Conservation (phyloP, 1,284 basidiomycete genomes). For the Pascua guehoae region DNA sequence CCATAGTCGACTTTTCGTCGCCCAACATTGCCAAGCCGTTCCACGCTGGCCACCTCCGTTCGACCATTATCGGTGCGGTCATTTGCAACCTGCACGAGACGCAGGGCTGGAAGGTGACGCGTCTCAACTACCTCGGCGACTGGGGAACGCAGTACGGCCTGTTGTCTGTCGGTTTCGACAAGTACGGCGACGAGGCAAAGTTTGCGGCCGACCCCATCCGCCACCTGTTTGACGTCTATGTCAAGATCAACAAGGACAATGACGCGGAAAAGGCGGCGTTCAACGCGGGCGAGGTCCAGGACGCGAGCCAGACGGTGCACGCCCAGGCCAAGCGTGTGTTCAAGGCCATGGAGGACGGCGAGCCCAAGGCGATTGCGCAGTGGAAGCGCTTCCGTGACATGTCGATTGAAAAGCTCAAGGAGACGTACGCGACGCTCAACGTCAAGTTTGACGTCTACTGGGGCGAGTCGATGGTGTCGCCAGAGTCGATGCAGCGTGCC, state of each 20-base stretch:
- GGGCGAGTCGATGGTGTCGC: slow-evolving; percentile 85
- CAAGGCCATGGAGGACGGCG: slow-evolving; percentile 92
- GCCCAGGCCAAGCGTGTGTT: slow-evolving; percentile 84
- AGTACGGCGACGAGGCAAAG: slow-evolving; percentile 80
- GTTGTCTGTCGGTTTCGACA: slow-evolving; percentile 87
- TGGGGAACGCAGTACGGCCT: slow-evolving; percentile 89
- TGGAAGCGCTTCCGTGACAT: slow-evolving; percentile 93
- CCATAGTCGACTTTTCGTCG: slow-evolving; percentile 75
- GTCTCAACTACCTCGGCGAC: slow-evolving; percentile 92
- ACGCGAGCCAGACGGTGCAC: slow-evolving; percentile 57
- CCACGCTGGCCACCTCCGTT: slow-evolving; percentile 94
- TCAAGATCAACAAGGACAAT: slow-evolving; percentile 86
- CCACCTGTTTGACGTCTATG: slow-evolving; percentile 91
- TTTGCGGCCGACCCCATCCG: slow-evolving; percentile 88
- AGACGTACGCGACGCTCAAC: slow-evolving; percentile 87
- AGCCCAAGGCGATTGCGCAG: slow-evolving; percentile 73
- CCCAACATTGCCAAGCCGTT: slow-evolving; percentile 99
- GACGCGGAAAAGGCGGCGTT: slow-evolving; percentile 52
- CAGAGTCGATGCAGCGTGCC: slow-evolving; percentile 71
- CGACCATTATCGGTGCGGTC: slow-evolving; percentile 97
- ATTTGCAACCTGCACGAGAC: slow-evolving; percentile 86
- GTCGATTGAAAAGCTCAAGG: slow-evolving; percentile 84
- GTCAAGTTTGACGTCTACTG: slow-evolving; percentile 91
- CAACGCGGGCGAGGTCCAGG: slow-evolving; percentile 35
- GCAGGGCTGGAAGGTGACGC: slow-evolving; percentile 85